Base-by-base conservation (phyloP, 768 basidiomycete species). In the Heimioporus sp. region DNA sequence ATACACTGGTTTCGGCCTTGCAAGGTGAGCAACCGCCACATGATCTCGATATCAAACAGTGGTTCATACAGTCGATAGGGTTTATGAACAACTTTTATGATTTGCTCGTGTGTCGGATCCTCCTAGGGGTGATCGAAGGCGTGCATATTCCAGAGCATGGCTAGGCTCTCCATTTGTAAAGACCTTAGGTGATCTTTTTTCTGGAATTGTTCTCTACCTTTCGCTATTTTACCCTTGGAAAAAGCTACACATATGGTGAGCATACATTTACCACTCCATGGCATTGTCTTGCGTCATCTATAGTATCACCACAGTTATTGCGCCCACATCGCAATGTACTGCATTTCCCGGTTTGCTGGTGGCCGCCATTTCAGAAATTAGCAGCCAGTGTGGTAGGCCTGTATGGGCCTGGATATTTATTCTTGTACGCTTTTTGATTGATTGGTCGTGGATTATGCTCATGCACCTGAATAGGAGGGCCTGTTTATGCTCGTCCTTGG, bases 381-480 rank as follows among this genome's bases (percentile, higher is more conserved):
- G 82, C 45, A 80, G 79, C 10, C 64, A 74, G 9, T 66, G 69
- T 4, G 78, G 80, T 8, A 73, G 68, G 46, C 71, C 77, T 4
- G 85, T 80, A 0, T 87, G 84, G 85, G 71, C 77, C 31, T 85
- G 80, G 83, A 75, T 83, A 57, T 81, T 82, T 57, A 79, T 81
- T 37, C 39, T 80, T 16, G 78, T 80, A 64, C 2, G 64, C 53
- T 4, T 28, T 7, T 28, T 4, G 24, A 7, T 31, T 2, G 40
- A 9, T 10, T 31, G 17, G 2, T 7, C 9, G 37, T 24, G 1
- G n/a, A 5, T 19, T 24, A 17, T 35, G 30, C 15, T 15, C 19
- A 40, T 20, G 60, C 24, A 28, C 38, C 10, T 30, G 24, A 28
- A 17, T 31, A 73, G 67, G 80, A 88, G 66, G 87, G 87, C 1